Percentiles rank a stretch among this genome's conserved stretches.
phyloP scores from a whole-genome alignment of 2,329 filamentous ascomycete genomes.

The Pseudocercospora fuligena region DNA sequence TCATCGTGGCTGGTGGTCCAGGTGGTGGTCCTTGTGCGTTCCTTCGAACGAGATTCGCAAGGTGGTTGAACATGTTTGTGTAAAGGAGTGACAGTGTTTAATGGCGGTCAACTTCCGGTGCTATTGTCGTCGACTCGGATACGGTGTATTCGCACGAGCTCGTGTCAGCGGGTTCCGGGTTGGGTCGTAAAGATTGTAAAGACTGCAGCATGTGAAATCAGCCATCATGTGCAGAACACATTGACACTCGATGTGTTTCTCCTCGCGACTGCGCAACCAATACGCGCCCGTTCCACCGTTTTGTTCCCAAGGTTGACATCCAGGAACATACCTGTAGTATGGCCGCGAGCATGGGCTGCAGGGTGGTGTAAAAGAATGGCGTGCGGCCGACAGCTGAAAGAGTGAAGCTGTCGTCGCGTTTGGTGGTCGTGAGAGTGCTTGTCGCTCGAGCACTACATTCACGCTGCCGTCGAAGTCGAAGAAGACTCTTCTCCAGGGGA shows the following conservation, averaged over 20 bases:
- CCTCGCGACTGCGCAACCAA: background rate
- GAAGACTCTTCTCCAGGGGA: background rate
- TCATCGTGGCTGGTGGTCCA: conserved; percentile 62
- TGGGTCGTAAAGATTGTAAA: conserved; percentile 4
- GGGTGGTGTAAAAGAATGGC: conserved; percentile 46
- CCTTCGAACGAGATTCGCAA: conserved; percentile 57
- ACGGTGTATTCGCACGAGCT: background rate
- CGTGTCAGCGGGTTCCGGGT: conserved; percentile 4
- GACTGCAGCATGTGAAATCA: conserved; percentile 2
- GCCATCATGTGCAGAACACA: background rate
- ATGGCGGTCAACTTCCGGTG: background rate
- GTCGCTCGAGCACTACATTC: background rate
- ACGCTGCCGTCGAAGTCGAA: background rate
- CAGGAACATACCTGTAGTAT: conserved; percentile 20
- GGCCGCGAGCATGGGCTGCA: conserved; percentile 8
- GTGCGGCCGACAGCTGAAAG: conserved; percentile 61
- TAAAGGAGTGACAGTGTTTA: background rate
- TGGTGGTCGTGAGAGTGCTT: background rate
- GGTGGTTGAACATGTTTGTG: conserved; percentile 41
- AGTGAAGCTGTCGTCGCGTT: conserved; percentile 61
- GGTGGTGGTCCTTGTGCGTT: conserved; percentile 44
- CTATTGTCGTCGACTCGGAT: conserved; percentile 1
- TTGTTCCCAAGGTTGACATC: background rate
- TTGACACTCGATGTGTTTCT: background rate
- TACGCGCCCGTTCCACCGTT: conserved; percentile 7